Base-by-base conservation (phyloP, 306 rosid genomes). In the Dalbergia oliveri region DNA sequence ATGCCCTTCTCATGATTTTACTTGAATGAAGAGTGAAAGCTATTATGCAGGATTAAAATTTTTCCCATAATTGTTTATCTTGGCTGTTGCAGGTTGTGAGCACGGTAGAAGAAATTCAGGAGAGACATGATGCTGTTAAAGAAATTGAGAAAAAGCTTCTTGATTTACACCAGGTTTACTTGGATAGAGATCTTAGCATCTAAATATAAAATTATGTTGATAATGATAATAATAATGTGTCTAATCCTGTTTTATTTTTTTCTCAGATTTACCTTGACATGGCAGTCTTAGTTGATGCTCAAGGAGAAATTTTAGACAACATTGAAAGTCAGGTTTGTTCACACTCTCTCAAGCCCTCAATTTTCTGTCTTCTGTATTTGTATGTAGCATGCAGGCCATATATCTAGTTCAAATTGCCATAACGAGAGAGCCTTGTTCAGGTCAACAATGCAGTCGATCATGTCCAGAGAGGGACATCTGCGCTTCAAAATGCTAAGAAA, bases 211-310 rank as follows among this genome's bases (percentile, higher is more conserved):
- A 64, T 51, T 51, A 69, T 33, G 76, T 45, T 13, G 33, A 50
- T 14, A 57, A 68, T 5, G 7, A 12, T 68, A 66, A 9, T 19
- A 8, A 51, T 33, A 63, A n/a, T 10, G 23, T 37, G 43, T 71
- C 75, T 79, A 37, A 79, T 85, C 35, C 34, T 49, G 26, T 64
- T 47, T 73, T 43, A 35, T 58, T 16, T 35, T 78, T 82, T 84
- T 75, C 63, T 60, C 90, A 94, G 99, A 89, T 94, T 67, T 94
- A 92, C 87, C 97, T 94, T 7, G 98, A 93, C 81, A 87, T 93
- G 96, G 97, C 99, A 3, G 99, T 93, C 62, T 82, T 95, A 72
- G 96, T 95, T 33, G 99, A 93, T n/a, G 97, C 98, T 58, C 99
- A 95, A 85, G 97, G 97, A 81, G 97, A 91, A 85, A 79, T 89